Conservation (phyloP, 352 stramenopile genomes). For the Pythium coloratum region DNA sequence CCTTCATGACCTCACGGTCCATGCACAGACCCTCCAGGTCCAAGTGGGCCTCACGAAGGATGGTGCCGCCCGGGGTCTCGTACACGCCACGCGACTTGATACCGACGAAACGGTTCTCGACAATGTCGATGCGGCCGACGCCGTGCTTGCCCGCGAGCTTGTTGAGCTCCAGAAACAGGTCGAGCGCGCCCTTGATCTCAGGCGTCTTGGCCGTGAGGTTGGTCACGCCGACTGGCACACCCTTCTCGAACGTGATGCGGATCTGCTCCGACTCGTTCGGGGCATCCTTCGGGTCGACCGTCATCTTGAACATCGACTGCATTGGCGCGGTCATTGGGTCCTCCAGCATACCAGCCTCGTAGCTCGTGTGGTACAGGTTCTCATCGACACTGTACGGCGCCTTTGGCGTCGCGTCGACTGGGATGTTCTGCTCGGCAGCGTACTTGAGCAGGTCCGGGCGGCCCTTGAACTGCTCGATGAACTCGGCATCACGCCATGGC, state of each 20-base stretch:
- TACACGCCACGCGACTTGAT: slow-evolving; percentile 99
- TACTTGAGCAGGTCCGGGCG: slow-evolving; percentile 96
- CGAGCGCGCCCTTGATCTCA: slow-evolving; percentile 91
- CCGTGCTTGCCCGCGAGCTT: slow-evolving; percentile 96
- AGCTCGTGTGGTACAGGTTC: slow-evolving; percentile 99
- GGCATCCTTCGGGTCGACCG: slow-evolving; percentile 92
- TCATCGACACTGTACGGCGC: slow-evolving; percentile 98
- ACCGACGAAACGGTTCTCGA: slow-evolving; percentile 99
- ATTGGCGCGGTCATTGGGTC: slow-evolving; percentile 92
- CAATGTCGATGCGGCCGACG: slow-evolving; percentile 98
- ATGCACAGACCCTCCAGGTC: slow-evolving; percentile 96
- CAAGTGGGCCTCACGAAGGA: slow-evolving; percentile 86
- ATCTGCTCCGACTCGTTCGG: slow-evolving; percentile 91
- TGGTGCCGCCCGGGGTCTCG: slow-evolving; percentile 97
- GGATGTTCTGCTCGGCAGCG: slow-evolving; percentile 96
- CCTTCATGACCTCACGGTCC: slow-evolving; percentile 96
- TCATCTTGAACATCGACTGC: slow-evolving; percentile 99
- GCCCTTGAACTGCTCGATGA: slow-evolving; percentile 98
- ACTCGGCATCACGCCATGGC: slow-evolving; percentile 97
- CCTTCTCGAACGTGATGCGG: slow-evolving; percentile 95
- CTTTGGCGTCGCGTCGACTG: slow-evolving; percentile 96
- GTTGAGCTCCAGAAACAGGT: slow-evolving; percentile 98
- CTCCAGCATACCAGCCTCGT: slow-evolving; percentile 97
- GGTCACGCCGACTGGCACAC: slow-evolving; percentile 91
- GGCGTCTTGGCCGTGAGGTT: slow-evolving; percentile 87